Conservation (phyloP, 2,329 filamentous ascomycete genomes). For the Colletotrichum sp. region DNA sequence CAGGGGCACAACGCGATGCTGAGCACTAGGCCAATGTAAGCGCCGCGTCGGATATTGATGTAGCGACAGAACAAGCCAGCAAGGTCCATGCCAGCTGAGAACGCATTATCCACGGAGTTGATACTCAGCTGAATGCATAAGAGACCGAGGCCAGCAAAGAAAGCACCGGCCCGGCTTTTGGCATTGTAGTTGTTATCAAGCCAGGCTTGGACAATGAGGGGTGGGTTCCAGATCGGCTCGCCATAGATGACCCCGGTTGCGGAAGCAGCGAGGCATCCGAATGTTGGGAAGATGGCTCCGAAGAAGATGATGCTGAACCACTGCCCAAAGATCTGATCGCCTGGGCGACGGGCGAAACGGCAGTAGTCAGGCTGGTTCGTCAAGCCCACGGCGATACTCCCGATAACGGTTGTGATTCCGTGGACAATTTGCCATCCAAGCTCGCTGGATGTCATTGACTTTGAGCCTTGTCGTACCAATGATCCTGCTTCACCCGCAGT, state of each 20-base stretch:
- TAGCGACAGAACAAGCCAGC: slow-evolving; percentile 56
- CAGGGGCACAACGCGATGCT: slow-evolving; percentile 54
- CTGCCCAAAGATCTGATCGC: slow-evolving; percentile 46
- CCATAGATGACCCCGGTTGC: slow-evolving; percentile 34
- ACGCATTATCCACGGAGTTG: slow-evolving; percentile 24
- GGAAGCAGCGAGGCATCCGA: slow-evolving; percentile 40
- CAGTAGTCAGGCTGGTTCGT: slow-evolving; percentile 51
- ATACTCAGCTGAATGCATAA: slow-evolving; percentile 20
- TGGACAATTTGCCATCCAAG: slow-evolving; percentile 41
- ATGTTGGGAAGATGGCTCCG: slow-evolving; percentile 40
- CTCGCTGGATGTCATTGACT: slow-evolving; percentile 18
- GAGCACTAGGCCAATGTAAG: slow-evolving; percentile 50
- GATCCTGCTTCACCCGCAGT: slow-evolving; percentile 34
- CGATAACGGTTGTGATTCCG: slow-evolving; percentile 46
- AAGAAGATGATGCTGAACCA: slow-evolving; percentile 41
- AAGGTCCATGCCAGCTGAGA: slow-evolving; percentile 59
- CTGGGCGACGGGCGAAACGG: slow-evolving; percentile 43
- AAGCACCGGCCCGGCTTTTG: slow-evolving; percentile 15
- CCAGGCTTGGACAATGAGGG: slow-evolving; percentile 15
- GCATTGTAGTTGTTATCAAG: slow-evolving; percentile 4
- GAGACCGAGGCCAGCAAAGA: slow-evolving; percentile 23
- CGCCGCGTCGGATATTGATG: slow-evolving; percentile 61
- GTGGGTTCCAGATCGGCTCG: slow-evolving; percentile 46
- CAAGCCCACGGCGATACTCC: slow-evolving; percentile 47
- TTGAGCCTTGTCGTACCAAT: slow-evolving; percentile 24